These are phyloP conservation scores for Sedum album DNA, from an alignment of 164 flowering plant genomes.

Conservation along the genomic window DNA sequence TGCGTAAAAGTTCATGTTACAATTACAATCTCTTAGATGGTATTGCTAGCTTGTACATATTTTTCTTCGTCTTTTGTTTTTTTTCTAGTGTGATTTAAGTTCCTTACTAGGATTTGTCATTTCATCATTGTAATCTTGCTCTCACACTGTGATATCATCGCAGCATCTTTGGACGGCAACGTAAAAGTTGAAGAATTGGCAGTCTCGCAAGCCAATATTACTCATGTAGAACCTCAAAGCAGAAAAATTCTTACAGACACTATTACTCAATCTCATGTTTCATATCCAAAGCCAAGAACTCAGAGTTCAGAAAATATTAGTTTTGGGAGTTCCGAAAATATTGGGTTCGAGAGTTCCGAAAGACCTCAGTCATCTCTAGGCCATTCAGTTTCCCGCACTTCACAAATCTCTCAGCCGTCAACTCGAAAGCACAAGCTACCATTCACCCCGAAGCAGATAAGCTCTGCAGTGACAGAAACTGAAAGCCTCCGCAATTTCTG, in stretches of 20 bases:
- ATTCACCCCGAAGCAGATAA: constrained; percentile 1
- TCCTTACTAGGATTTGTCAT: neutral
- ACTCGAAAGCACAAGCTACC: neutral
- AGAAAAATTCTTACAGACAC: neutral
- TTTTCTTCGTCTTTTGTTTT: neutral
- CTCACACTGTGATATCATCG: neutral
- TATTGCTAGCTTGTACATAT: neutral
- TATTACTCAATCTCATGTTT: neutral
- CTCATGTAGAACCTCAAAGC: neutral
- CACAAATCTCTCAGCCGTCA: neutral
- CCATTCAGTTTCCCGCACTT: neutral
- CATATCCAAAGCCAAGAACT: neutral
- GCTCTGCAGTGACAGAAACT: neutral
- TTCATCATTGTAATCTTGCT: neutral
- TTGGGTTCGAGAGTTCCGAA: neutral
- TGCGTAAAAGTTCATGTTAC: neutral
- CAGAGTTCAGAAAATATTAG: constrained; percentile 4
- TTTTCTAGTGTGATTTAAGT: neutral
- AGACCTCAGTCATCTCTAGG: neutral
- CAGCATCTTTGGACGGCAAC: neutral
- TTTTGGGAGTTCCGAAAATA: neutral
- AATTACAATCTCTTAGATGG: neutral
- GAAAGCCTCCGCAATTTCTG: constrained; percentile 6
- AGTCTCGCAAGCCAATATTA: neutral
- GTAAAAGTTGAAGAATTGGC: neutral